Percentiles rank a stretch among this genome's conserved stretches.
These are phyloP conservation scores for Opeltia flavorubescens DNA, from an alignment of 495 filamentous ascomycete species.

Conservation along the genomic window DNA sequence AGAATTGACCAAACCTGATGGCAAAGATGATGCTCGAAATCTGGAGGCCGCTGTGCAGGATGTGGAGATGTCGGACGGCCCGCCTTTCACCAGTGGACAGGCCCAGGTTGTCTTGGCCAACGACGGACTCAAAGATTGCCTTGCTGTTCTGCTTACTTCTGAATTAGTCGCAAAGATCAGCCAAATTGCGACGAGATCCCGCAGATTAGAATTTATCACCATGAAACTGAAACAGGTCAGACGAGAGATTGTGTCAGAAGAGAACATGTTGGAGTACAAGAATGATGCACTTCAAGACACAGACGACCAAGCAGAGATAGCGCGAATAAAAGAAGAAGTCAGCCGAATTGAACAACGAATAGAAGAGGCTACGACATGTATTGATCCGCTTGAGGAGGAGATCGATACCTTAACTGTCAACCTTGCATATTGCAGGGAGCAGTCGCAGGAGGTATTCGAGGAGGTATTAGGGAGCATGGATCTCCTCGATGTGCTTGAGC, in stretches of 20 bases:
- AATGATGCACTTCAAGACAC: not conserved
- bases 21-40: not conserved
- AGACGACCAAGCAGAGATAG: not conserved
- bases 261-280: slow-evolving; percentile 2
- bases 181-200: not conserved
- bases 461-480: not conserved
- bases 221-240: not conserved
- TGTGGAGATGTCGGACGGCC: not conserved
- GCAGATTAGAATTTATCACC: not conserved
- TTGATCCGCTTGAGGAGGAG: not conserved
- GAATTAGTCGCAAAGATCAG: not conserved
- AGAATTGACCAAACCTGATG: not conserved
- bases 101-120: not conserved
- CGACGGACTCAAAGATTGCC: slow-evolving; percentile 7
- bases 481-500: not conserved
- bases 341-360: not conserved
- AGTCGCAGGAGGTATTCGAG: slow-evolving; percentile 3
- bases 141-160: slow-evolving; percentile 8
- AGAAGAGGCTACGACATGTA: not conserved
- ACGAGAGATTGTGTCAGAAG: not conserved
- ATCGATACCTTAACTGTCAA: not conserved
- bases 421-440: not conserved
- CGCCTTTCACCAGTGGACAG: not conserved
- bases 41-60: too few relatives aligned
- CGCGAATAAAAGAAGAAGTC: not conserved